Evolutionary conservation across 768 basidiomycete species (phyloP).

Genomic region (Naganishia vishniacii): DNA sequence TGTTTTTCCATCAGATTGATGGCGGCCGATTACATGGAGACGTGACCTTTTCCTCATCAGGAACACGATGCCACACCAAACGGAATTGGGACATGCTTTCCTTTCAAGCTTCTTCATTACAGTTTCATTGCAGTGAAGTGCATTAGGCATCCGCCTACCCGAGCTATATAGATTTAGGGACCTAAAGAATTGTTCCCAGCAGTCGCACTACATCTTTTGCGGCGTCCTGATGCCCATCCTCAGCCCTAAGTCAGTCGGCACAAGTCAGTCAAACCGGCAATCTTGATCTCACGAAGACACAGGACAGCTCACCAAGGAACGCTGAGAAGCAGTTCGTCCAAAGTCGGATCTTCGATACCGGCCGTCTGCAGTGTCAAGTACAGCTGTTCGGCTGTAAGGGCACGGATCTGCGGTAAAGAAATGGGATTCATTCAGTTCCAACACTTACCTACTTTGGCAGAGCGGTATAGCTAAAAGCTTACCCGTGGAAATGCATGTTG

Average conservation of each 20-base stretch:
- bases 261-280: too few species aligned
- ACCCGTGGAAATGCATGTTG: conserved; percentile 76
- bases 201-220: neutral
- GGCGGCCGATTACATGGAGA: conserved; percentile 48
- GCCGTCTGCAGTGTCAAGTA: conserved; percentile 69
- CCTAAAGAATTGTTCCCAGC: neutral
- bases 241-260: too few species aligned
- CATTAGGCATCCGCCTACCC: too few species aligned
- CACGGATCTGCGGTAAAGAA: conserved; percentile 58
- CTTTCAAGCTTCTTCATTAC: neutral
- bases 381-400: conserved; percentile 73
- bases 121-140: too few species aligned
- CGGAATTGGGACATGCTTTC: too few species aligned
- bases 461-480: conserved; percentile 32
- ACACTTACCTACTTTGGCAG: too few species aligned
- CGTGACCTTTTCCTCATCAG: neutral
- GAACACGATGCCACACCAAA: too few species aligned
- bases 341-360: conserved; percentile 51
- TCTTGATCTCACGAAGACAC: neutral
- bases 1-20: conserved; percentile 37
- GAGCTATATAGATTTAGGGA: too few species aligned
- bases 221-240: neutral
- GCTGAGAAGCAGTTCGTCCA: conserved; percentile 29
- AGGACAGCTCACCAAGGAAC: conserved; percentile 27
- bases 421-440: too few species aligned